Percentiles rank a stretch among this genome's conserved stretches.
phyloP scores from a whole-genome alignment of 2,329 filamentous ascomycete genomes.

The Colletotrichum liaoningense region DNA sequence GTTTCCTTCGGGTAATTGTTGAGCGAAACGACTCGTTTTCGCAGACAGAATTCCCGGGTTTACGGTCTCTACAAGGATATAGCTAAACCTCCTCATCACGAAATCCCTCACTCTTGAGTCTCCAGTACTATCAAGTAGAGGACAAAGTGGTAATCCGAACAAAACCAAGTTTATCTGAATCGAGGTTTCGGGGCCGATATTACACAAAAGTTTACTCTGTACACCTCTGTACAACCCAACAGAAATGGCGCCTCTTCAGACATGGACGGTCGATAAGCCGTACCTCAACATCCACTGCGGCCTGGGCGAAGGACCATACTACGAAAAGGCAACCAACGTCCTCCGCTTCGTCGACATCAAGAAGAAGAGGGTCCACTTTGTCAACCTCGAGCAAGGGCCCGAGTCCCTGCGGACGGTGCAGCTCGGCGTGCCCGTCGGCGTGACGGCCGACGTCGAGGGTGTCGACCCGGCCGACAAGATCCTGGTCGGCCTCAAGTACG shows the following conservation, averaged over 20 bases:
- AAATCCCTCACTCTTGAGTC: constrained; percentile 15
- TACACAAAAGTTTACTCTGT: no score
- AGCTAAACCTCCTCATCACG: constrained; percentile 16
- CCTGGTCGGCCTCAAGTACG: constrained; percentile 83
- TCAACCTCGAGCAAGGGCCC: constrained; percentile 73
- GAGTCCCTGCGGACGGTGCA: constrained; percentile 71
- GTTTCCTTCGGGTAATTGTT: constrained; percentile 30
- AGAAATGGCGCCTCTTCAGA: constrained; percentile 53
- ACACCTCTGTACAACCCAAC: background rate
- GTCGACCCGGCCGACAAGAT: constrained; percentile 72
- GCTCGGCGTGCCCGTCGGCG: constrained; percentile 66
- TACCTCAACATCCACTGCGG: constrained; percentile 73
- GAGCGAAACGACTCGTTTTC: background rate
- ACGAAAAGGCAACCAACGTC: constrained; percentile 72
- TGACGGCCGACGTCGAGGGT: constrained; percentile 84
- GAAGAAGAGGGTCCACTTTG: constrained; percentile 77
- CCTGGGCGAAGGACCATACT: constrained; percentile 81
- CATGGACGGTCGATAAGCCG: constrained; percentile 63
- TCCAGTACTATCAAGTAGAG: background rate
- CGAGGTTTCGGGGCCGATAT: no score
- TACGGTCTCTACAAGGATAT: constrained; percentile 3
- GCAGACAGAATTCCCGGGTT: constrained; percentile 2
- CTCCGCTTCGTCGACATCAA: constrained; percentile 88
- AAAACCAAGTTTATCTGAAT: background rate
- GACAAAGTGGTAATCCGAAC: no score